Evolutionary conservation across 192 early-diverging fungal genomes (phyloP), one percentile per base, ranked within the genome.

Genomic region (Coemansia sp.): DNA sequence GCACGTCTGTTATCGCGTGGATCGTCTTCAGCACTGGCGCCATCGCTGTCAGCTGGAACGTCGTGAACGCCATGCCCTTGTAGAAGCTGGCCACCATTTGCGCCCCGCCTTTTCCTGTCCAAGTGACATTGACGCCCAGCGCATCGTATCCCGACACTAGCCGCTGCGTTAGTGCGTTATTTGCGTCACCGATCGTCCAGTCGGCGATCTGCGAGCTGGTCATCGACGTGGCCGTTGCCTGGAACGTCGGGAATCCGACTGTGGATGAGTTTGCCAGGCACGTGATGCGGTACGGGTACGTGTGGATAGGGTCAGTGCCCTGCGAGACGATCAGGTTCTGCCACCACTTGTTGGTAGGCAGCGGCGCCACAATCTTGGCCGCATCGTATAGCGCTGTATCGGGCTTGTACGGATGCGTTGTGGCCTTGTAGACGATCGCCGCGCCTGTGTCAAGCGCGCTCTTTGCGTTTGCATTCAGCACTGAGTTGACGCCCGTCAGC

Each of bases 11-110:
- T 11, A 87, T 72, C 1, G 75, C 81, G 62, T 87, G 82, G 56
- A 69, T 65, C 2, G 86, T 85, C 16, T 24, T 35, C 16, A 85
- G 68, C 24, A 24, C 1, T 14, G 83, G 78, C 36, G 73, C 52
- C 51, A 76, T 67, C 48, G 45, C 33, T 9, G 69, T 64, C 63
- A 85, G 71, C 24, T 69, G 67, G 48, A 63, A 84, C 5, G 86
- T 87, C 57, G 79, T 57, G 53, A 84, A 84, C 9, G 86, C 68
- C 67, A 78, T 61, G 49, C 86, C 86, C 74, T 84, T 84, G 71
- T 77, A 84, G 71, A 85, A 83, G 35, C 79, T 62, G 12, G 86
- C 69, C 3, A 55, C 43, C 83, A 87, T 84, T 8, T 62, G 62
- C 11, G 73, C 49, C 0, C 62, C 33, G 6, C 52, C 45, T 0